Base-by-base conservation (phyloP, 1,139 yeast species). In the Eremothecium coryli region DNA sequence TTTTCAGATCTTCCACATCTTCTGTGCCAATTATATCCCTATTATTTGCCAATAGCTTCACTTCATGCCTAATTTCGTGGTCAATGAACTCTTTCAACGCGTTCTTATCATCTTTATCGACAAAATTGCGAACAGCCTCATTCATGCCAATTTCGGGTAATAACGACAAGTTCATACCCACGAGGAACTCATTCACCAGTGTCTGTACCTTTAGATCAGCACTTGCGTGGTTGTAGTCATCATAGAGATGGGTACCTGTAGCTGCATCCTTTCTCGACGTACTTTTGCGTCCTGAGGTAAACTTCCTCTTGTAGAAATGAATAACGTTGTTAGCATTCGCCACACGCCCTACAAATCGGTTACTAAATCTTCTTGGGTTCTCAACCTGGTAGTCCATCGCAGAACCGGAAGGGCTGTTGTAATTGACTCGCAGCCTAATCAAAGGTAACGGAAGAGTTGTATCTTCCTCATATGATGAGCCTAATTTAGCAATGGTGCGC, bases 321-420 rank as follows among this genome's bases (percentile, higher is more conserved):
- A 90, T 73, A 7, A 88, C 84, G 48, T 88, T 94, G 49, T 82
- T 80, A 8, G 80, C 75, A 54, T 90, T 90, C 9, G 98, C 98
- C 3, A 90, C 93, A 42, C 68, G 69, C 0, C 95, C 96, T 5
- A 84, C 94, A 65, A 88, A 93, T 47, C 84, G 64, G 50, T 88
- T 85, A 4, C 96, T 85, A 46, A 90, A 84, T 41, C 96, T 61
- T 37, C 93, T 68, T 1, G 95, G 84, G 50, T 90, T 88, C 49
- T 88, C 98, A 24, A 90, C 84, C 46, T 86, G 95, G 49, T 72
- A 88, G 4, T 88, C 94, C 5, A 55, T 42, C 22, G 39, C 39
- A 1, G 52, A 40, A 15, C 41, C 41, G 9, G 35, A 37, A 15
- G 38, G 43, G 0, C 94, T 95, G 23, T 86, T 68, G 48, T 86